Percentiles rank a stretch among this genome's conserved stretches.
Evolutionary conservation across 129 eudicot genomes (phyloP).

Genomic region (sunflower (Helianthus annuus)): DNA sequence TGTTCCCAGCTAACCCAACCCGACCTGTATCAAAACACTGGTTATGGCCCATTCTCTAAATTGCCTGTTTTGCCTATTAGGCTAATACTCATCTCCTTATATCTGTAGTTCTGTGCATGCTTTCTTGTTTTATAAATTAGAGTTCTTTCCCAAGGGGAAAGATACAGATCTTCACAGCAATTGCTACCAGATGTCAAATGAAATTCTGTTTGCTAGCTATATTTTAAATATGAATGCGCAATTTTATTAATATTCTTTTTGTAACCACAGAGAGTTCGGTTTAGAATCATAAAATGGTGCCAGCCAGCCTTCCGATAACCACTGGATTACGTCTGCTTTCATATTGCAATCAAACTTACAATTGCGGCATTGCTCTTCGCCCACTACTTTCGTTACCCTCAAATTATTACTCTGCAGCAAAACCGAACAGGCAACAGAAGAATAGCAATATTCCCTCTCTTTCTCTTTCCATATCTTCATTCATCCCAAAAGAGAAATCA

Average conservation of each 20-base stretch:
- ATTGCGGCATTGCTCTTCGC: slow-evolving; percentile 31
- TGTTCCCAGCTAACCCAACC: background rate
- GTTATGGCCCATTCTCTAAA: background rate
- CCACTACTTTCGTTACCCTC: slow-evolving; percentile 30
- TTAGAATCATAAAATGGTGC: slow-evolving; percentile 37
- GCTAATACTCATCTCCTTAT: background rate
- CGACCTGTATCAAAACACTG: background rate
- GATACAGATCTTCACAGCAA: background rate
- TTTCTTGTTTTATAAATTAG: slow-evolving; percentile 4
- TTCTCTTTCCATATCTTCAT: slow-evolving; percentile 30
- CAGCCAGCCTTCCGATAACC: slow-evolving; percentile 48
- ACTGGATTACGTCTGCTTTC: slow-evolving; percentile 44
- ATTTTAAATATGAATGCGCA: background rate
- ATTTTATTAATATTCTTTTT: background rate
- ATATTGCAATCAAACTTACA: slow-evolving; percentile 36
- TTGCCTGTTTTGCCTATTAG: background rate
- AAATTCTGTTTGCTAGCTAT: slow-evolving; percentile 3
- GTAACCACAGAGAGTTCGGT: background rate
- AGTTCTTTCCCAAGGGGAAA: background rate
- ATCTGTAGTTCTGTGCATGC: background rate
- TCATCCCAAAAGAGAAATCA: slow-evolving; percentile 7
- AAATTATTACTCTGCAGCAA: slow-evolving; percentile 24
- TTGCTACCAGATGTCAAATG: background rate
- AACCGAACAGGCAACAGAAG: slow-evolving; percentile 28
- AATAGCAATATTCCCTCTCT: slow-evolving; percentile 15